A percentile compares a stretch with the other conserved stretches of the same genome.
Evolutionary conservation across 2,329 filamentous ascomycete species (phyloP).

Genomic region (Colletotrichum godetiae): DNA sequence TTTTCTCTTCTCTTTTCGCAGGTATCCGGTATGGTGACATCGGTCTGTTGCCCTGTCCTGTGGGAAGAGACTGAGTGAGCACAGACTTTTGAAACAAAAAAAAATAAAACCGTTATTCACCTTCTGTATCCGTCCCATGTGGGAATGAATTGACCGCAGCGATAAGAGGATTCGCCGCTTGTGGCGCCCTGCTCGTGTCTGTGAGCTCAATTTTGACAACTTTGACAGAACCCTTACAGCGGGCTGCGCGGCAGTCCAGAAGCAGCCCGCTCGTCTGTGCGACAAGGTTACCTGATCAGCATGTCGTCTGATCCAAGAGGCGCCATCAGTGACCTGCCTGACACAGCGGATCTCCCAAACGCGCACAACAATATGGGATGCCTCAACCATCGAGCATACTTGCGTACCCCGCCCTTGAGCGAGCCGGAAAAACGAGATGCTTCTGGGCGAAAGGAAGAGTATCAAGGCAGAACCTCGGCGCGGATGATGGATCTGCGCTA

Average conservation of each 20-base stretch:
- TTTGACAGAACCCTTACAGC: slow-evolving; percentile 9
- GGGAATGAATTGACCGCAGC: slow-evolving; percentile 11
- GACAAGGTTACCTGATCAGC: slow-evolving; percentile 23
- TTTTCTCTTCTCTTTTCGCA: slow-evolving; percentile 7
- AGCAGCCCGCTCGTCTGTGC: slow-evolving; percentile 19
- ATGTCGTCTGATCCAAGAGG: slow-evolving; percentile 30
- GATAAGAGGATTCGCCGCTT: slow-evolving; percentile 3
- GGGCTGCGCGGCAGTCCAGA: not conserved
- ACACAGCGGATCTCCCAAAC: slow-evolving; percentile 15
- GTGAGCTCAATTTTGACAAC: slow-evolving; percentile 10
- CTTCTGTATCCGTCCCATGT: slow-evolving; percentile 22
- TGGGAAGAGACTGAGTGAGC: not conserved
- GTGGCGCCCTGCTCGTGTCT: not conserved
- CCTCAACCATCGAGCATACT: slow-evolving; percentile 2
- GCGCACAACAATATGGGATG: slow-evolving; percentile 7
- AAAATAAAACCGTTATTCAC: not conserved
- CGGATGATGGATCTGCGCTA: not conserved
- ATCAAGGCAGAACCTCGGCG: slow-evolving; percentile 5
- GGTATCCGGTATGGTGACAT: slow-evolving; percentile 27
- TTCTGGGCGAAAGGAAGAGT: slow-evolving; percentile 14
- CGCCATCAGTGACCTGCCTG: slow-evolving; percentile 8
- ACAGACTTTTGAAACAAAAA: slow-evolving; percentile 9
- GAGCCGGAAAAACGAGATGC: not conserved
- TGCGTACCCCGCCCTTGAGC: slow-evolving; percentile 5
- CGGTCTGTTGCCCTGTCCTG: not conserved